These are phyloP conservation scores for Leccinum disarticulatum DNA, from an alignment of 768 basidiomycete species.

Conservation along the genomic window DNA sequence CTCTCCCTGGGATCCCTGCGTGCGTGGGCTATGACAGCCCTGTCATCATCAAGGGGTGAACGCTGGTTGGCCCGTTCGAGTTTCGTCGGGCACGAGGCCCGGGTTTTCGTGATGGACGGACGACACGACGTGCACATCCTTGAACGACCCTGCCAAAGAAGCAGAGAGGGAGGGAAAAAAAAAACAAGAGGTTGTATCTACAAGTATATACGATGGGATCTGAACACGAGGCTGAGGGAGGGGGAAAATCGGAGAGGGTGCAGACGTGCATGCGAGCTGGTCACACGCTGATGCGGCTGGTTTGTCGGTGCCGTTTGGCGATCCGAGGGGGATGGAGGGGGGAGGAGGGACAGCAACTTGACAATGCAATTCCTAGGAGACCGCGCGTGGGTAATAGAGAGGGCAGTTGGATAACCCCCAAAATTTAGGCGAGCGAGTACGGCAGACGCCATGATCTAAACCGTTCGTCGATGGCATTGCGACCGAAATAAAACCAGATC, in stretches of 20 bases:
- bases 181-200: neutral
- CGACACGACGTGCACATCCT: neutral
- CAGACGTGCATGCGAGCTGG: neutral
- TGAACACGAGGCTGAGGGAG: neutral
- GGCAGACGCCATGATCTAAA: neutral
- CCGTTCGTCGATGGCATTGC: constrained; percentile 21
- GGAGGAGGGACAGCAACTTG: neutral
- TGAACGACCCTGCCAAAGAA: constrained; percentile 8
- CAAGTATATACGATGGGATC: neutral
- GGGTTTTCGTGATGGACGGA: constrained; percentile 1
- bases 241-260: neutral
- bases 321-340: neutral
- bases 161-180: constrained; percentile 1
- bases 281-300: neutral
- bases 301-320: constrained; percentile 1
- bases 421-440: constrained; percentile 31
- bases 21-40: neutral
- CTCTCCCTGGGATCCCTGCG: neutral
- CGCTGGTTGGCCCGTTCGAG: neutral
- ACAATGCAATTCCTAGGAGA: constrained; percentile 28
- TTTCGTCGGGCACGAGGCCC: constrained; percentile 9
- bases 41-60: neutral
- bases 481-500: constrained; percentile 20
- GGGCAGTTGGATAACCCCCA: constrained; percentile 19
- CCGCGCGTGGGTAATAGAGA: constrained; percentile 25